These are phyloP conservation scores for Arxiozyma telluris DNA, from an alignment of 1,139 yeast species.

Conservation along the genomic window DNA sequence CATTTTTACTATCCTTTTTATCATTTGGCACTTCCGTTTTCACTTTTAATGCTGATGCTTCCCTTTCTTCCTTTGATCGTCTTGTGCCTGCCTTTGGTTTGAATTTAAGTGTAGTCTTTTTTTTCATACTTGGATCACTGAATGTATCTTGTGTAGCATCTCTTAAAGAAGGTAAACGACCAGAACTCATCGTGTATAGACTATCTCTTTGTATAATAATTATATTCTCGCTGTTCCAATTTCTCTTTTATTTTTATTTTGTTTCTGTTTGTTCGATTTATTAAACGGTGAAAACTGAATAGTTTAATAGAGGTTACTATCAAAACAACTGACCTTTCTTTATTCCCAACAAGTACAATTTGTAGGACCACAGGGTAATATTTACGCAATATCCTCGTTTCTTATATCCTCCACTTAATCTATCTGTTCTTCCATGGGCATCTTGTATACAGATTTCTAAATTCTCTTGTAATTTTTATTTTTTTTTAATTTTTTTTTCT, in stretches of 20 bases:
- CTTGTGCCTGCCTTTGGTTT: slow-evolving; percentile 79
- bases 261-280: too few relatives aligned
- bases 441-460: too few relatives aligned
- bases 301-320: too few relatives aligned
- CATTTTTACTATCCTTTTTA: slow-evolving; percentile 23
- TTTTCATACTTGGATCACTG: slow-evolving; percentile 3
- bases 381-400: too few relatives aligned
- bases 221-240: neutral
- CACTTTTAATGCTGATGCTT: slow-evolving; percentile 57
- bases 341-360: too few relatives aligned
- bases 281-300: too few relatives aligned
- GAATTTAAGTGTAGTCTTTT: slow-evolving; percentile 55
- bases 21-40: slow-evolving; percentile 32
- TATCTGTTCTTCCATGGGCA: too few relatives aligned
- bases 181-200: slow-evolving; percentile 16
- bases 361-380: too few relatives aligned
- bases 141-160: slow-evolving; percentile 13
- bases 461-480: neutral
- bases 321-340: too few relatives aligned
- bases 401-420: too few relatives aligned
- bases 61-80: slow-evolving; percentile 75
- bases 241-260: neutral
- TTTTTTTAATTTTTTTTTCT: neutral
- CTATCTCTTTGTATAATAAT: neutral
- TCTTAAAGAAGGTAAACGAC: slow-evolving; percentile 30